Evolutionary conservation across 352 stramenopile species (phyloP).

Genomic region (Nothophytophthora sp.): DNA sequence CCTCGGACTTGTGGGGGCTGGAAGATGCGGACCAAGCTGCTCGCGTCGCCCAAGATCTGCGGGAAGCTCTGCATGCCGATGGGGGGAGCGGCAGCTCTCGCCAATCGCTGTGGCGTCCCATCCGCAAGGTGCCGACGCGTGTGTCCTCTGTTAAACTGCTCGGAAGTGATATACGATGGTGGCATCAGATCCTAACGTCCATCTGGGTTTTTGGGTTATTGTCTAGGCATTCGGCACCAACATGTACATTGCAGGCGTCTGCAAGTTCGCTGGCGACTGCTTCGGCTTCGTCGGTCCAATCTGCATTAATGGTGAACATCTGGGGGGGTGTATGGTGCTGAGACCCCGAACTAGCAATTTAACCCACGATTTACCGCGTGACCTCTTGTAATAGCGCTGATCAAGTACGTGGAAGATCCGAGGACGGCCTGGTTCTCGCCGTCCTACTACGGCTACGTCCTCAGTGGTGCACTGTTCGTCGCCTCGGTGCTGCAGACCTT

Average conservation of each 20-base stretch:
- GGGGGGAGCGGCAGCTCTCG: conserved; percentile 5
- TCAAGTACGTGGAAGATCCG: conserved; percentile 72
- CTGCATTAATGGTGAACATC: conserved; percentile 28
- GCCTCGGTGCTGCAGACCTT: conserved; percentile 52
- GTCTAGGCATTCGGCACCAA: conserved; percentile 82
- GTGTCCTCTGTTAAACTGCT: too few species aligned
- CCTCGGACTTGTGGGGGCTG: conserved; percentile 43
- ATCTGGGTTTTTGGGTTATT: too few species aligned
- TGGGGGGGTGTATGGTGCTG: too few species aligned
- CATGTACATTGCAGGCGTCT: conserved; percentile 86
- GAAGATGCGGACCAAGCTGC: conserved; percentile 31
- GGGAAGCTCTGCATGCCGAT: conserved; percentile 12
- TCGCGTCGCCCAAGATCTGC: conserved; percentile 31
- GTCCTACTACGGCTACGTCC: conserved; percentile 54
- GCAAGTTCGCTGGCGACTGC: conserved; percentile 93
- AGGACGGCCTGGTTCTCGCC: conserved; percentile 40
- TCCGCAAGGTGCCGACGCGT: conserved; percentile 41
- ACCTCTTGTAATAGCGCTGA: too few species aligned
- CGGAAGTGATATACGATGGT: too few species aligned
- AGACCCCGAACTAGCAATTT: too few species aligned
- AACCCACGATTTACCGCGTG: too few species aligned
- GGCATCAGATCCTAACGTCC: too few species aligned
- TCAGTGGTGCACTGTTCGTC: conserved; percentile 48
- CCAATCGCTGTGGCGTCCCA: conserved; percentile 45
- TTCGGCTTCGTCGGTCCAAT: conserved; percentile 88